A percentile compares a stretch with the other conserved stretches of the same genome.
Evolutionary conservation across 2,329 filamentous ascomycete species (phyloP).

Genomic region (Penicillium sp.): DNA sequence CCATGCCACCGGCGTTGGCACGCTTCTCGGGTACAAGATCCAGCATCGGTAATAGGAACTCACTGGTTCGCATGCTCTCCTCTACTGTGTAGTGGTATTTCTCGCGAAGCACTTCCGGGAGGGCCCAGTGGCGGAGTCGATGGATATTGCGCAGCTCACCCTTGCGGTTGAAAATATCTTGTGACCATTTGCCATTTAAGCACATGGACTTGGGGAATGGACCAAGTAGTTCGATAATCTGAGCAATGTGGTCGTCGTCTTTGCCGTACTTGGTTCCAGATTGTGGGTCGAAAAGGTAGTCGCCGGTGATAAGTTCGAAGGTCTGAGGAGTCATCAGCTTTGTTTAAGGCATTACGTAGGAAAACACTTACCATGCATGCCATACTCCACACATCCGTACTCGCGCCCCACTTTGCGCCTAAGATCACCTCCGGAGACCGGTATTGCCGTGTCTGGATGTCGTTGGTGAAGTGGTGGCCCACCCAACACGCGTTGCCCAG

Average conservation of each 20-base stretch:
- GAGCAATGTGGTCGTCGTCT: conserved; percentile 97
- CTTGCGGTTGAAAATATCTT: conserved; percentile 98
- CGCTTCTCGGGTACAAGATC: conserved; percentile 84
- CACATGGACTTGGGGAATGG: conserved; percentile 91
- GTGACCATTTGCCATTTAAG: conserved; percentile 91
- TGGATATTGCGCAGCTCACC: conserved; percentile 98
- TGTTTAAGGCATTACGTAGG: not conserved
- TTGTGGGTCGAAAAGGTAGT: conserved; percentile 97
- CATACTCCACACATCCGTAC: conserved; percentile 99
- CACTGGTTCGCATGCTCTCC: conserved; percentile 73
- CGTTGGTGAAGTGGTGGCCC: conserved; percentile 97
- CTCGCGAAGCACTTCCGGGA: conserved; percentile 88
- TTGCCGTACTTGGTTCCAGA: conserved; percentile 99
- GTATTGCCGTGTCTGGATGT: conserved; percentile 98
- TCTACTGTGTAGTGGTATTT: conserved; percentile 94
- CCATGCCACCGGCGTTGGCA: conserved; percentile 96
- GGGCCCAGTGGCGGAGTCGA: conserved; percentile 89
- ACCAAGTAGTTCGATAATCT: conserved; percentile 95
- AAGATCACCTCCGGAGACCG: conserved; percentile 95
- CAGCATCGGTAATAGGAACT: conserved; percentile 87
- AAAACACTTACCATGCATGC: conserved; percentile 79
- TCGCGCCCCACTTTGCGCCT: conserved; percentile 97
- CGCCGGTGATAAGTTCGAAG: conserved; percentile 95
- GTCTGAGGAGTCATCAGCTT: conserved; percentile 57
- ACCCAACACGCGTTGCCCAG: conserved; percentile 98